These are phyloP conservation scores for Jatropha multifida DNA, from an alignment of 441 rosid species.

Conservation along the genomic window DNA sequence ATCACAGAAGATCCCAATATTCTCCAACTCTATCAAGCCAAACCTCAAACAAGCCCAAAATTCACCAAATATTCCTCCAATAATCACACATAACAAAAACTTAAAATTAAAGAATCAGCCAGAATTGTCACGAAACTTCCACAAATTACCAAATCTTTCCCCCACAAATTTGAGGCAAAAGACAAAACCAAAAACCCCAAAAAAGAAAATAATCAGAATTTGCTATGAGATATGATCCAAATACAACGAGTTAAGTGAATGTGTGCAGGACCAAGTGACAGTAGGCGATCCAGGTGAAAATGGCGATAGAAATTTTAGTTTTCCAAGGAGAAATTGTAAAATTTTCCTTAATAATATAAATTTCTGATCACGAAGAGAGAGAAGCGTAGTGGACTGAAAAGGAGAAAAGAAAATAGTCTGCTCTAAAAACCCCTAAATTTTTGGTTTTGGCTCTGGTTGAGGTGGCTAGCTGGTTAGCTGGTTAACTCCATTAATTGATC, in stretches of 20 bases:
- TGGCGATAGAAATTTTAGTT: background rate
- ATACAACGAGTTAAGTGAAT: background rate
- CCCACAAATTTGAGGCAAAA: background rate
- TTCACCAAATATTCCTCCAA: constrained; percentile 10
- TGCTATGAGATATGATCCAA: constrained; percentile 1
- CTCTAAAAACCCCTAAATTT: constrained; percentile 1
- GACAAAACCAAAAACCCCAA: background rate
- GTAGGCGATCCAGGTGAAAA: background rate
- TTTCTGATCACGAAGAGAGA: background rate
- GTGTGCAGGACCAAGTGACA: constrained; percentile 16
- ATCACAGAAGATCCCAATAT: constrained; percentile 43
- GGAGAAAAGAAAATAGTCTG: constrained; percentile 12
- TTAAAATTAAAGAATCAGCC: constrained; percentile 9
- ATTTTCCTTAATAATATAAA: background rate
- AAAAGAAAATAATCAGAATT: background rate
- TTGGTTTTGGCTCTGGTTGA: background rate
- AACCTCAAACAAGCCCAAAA: constrained; percentile 18
- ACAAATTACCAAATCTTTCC: background rate
- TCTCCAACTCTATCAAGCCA: constrained; percentile 33
- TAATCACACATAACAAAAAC: constrained; percentile 1
- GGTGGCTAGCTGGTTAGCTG: constrained; percentile 3
- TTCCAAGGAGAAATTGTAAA: background rate
- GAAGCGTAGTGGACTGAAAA: background rate
- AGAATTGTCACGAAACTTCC: constrained; percentile 4
- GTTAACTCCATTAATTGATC: background rate